Conservation (phyloP, 1,284 basidiomycete genomes). For the Peniophora sp. region DNA sequence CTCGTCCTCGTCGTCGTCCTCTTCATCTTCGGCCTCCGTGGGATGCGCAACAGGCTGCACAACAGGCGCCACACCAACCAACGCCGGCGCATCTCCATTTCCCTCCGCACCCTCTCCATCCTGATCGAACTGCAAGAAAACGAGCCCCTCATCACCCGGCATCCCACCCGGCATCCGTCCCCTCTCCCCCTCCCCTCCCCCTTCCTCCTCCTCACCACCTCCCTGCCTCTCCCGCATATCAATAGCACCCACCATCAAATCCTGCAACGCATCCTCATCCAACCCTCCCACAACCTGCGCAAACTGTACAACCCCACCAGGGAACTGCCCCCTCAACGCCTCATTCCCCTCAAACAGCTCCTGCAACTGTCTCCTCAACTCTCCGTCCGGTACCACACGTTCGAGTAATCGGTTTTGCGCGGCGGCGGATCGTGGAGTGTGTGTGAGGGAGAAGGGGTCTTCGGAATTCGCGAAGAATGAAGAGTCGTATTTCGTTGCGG, state of each 20-base stretch:
- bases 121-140: conserved; percentile 17
- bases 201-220: conserved; percentile 15
- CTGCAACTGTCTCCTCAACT: conserved; percentile 49
- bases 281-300: conserved; percentile 50
- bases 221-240: conserved; percentile 18
- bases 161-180: conserved; percentile 19
- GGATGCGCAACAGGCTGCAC: conserved; percentile 13
- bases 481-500: conserved; percentile 55
- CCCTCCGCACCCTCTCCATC: conserved; percentile 14
- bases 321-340: conserved; percentile 45
- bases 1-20: conserved; percentile 15
- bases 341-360: conserved; percentile 47
- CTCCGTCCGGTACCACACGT: conserved; percentile 48
- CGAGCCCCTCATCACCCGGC: conserved; percentile 18
- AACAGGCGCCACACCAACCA: conserved; percentile 11
- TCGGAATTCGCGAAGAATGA: conserved; percentile 65
- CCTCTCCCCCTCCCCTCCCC: conserved; percentile 1
- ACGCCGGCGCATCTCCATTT: conserved; percentile 22
- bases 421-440: conserved; percentile 31
- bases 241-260: conserved; percentile 37
- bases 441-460: conserved; percentile 33
- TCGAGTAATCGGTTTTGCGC: conserved; percentile 42
- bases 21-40: conserved; percentile 14
- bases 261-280: conserved; percentile 50
- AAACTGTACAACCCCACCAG: conserved; percentile 58